A percentile compares a stretch with the other conserved stretches of the same genome.
Evolutionary conservation across 768 basidiomycete genomes (phyloP).

Genomic region (Rhizopogon vulgaris): DNA sequence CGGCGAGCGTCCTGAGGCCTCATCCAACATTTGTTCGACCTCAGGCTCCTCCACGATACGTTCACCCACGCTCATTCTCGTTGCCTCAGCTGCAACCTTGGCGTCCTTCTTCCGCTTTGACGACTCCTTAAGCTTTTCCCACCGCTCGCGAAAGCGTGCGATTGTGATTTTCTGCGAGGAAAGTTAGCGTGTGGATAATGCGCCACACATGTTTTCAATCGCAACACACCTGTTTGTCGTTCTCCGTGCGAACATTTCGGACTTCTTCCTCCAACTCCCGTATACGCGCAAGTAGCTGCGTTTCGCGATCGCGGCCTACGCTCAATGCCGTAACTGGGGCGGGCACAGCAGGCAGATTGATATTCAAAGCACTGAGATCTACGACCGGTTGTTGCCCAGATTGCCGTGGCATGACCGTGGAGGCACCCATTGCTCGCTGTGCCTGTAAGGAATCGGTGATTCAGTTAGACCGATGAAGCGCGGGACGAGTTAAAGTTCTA

Average conservation of each 20-base stretch:
- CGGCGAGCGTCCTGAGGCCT: slow-evolving; percentile 1
- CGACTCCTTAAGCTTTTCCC: slow-evolving; percentile 87
- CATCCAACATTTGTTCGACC: slow-evolving; percentile 53
- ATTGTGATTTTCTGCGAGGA: slow-evolving; percentile 71
- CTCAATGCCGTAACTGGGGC: slow-evolving; percentile 44
- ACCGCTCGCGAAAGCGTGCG: slow-evolving; percentile 74
- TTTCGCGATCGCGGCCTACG: slow-evolving; percentile 53
- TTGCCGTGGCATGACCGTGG: slow-evolving; percentile 47
- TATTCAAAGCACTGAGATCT: slow-evolving; percentile 53
- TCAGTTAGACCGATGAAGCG: slow-evolving; percentile 1
- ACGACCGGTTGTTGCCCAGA: slow-evolving; percentile 30
- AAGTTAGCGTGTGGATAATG: slow-evolving; percentile 9
- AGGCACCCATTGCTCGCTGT: slow-evolving; percentile 72
- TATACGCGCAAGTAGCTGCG: slow-evolving; percentile 39
- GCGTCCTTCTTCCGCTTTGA: slow-evolving; percentile 83
- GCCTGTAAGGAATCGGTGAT: slow-evolving; percentile 40
- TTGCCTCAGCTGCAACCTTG: slow-evolving; percentile 43
- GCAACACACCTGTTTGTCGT: slow-evolving; percentile 71
- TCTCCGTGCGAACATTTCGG: slow-evolving; percentile 55
- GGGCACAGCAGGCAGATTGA: slow-evolving; percentile 45
- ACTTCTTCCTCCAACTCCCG: slow-evolving; percentile 82
- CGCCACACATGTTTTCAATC: not conserved
- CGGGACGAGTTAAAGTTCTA: slow-evolving; percentile 19
- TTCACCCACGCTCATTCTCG: slow-evolving; percentile 46
- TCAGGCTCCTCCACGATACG: slow-evolving; percentile 66